Evolutionary conservation across 2,329 filamentous ascomycete species (phyloP), one percentile per base, ranked within the genome.

Genomic region (Pseudocercospora crystallina): DNA sequence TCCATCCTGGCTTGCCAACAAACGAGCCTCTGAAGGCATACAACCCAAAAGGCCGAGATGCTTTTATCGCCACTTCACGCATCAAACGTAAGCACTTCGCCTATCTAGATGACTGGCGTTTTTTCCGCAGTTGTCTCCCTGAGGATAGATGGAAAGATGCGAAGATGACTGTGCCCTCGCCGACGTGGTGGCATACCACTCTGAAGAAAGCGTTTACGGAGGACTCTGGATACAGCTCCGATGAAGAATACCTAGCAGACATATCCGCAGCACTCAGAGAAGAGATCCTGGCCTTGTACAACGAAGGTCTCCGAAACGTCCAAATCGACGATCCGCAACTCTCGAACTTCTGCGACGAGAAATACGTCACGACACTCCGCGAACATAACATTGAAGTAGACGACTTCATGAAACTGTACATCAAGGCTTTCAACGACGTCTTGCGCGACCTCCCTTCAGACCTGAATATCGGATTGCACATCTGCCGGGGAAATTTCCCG

Each of bases 341-440:
- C 11, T 71, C 73, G 5, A 54, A 87, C 68, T 88, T 89, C 70
- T 89, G 85, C 71, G 85, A 81, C 14, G 75, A 85, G 7, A 46
- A 81, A 83, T 67, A 87, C 88, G 79, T 78, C 85, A 32, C 71
- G 79, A 41, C 85, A 84, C 13, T 89, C 84, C 80, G 79, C 80
- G 45, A 79, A 78, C 11, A 86, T 89, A 65, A 71, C 78, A 44
- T 77, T 82, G 61, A 89, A 89, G 66, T 79, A 78, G 43, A 81
- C 82, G 68, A 80, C 80, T 2, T 36, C n/a, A 80, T 86, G 7
- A 85, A 87, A 41, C 82, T 84, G 58, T 81, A 89, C 37, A 79
- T 90, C 15, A 83, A 88, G 58, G 80, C 84, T 29, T 90, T 90
- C 71, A 86, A 90, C 76, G 90, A 89, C 68, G 83, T 87, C 69